Conservation (phyloP, 139 green algal genomes). For the Chlorella sp. region DNA sequence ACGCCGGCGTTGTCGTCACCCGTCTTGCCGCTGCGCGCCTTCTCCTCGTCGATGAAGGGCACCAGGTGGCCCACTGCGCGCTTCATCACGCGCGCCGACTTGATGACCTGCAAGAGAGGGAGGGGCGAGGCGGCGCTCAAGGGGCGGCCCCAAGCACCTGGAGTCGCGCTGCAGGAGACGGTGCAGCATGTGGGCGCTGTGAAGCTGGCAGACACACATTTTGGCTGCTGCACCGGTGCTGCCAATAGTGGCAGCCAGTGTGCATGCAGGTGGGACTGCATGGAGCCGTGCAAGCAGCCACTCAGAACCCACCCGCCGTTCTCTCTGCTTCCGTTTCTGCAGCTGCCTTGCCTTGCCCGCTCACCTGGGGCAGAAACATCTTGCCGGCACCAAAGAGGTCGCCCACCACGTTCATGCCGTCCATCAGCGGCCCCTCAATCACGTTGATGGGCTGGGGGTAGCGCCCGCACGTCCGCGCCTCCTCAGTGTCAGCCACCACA, state of each 20-base stretch:
- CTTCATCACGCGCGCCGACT: slow-evolving; percentile 99
- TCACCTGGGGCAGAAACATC: slow-evolving; percentile 99
- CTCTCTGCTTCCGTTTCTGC: too few relatives aligned
- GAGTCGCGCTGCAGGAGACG: too few relatives aligned
- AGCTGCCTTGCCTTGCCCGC: too few relatives aligned
- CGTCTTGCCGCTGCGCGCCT: slow-evolving; percentile 58
- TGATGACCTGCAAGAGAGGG: slow-evolving; percentile 90
- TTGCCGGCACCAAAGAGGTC: slow-evolving; percentile 98
- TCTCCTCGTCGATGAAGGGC: slow-evolving; percentile 99
- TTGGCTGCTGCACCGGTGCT: background rate
- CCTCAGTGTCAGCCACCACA: slow-evolving; percentile 91
- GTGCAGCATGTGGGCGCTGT: too few relatives aligned
- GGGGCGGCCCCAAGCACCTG: too few relatives aligned
- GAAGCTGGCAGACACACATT: background rate
- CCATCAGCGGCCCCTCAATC: slow-evolving; percentile 98
- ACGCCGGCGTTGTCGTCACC: slow-evolving; percentile 78
- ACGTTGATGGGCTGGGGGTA: slow-evolving; percentile 87
- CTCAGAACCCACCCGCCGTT: too few relatives aligned
- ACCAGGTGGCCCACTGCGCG: slow-evolving; percentile 96
- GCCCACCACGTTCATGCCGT: slow-evolving; percentile 99
- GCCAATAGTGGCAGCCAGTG: background rate
- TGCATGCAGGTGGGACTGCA: background rate
- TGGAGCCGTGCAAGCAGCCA: too few relatives aligned
- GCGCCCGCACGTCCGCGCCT: slow-evolving; percentile 72
- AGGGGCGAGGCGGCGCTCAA: too few relatives aligned